Base-by-base conservation (phyloP, 768 basidiomycete genomes). In the Serendipita sp. region DNA sequence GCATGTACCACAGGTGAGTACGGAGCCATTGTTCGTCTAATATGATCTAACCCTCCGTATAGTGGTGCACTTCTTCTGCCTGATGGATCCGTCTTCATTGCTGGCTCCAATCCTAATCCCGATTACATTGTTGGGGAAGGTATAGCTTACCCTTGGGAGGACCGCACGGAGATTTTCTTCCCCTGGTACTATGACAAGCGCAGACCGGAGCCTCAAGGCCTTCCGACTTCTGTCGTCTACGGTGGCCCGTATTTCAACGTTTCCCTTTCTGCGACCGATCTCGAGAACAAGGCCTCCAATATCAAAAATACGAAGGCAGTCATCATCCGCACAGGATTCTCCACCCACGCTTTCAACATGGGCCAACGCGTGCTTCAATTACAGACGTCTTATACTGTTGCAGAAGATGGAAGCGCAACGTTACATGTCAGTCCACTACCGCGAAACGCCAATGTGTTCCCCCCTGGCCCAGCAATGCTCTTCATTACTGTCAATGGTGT, bases 31-130 rank as follows among this genome's bases (percentile, higher is more conserved):
- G 41, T 41, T 0, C 93, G 92, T 7, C 80, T 94, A n/a, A 81
- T 97, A 30, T 82, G 97, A 15, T 86, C 92, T 7, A 92, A 79
- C 67, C 56, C 32, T 60, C 56, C n/a, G 10, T 38, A 10, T 18
- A 28, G 28, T 60, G 28, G 56, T 24, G 38, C 16, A 13, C 18
- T 64, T 7, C 63, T 64, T 45, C 18, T 64, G 16, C 47, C 24
- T 10, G 63, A 48, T 64, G 89, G 83, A 0, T 89, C 88, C 2
- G 85, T 98, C 44, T 73, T 96, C 58, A 81, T 95, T 68, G 91
- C 90, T 35, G 95, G 95, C 4, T 92, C 90, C 37, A 97, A 97
- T 76, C 93, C 94, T 1, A 94, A 94, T 71, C 78, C 88, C 38
- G 93, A 97, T 69, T 76, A 72, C 69, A 74, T 74, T 46, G 86